Evolutionary conservation across 2,329 filamentous ascomycete genomes (phyloP), one percentile per base, ranked within the genome.

Genomic region (Akanthomyces lecanii): DNA sequence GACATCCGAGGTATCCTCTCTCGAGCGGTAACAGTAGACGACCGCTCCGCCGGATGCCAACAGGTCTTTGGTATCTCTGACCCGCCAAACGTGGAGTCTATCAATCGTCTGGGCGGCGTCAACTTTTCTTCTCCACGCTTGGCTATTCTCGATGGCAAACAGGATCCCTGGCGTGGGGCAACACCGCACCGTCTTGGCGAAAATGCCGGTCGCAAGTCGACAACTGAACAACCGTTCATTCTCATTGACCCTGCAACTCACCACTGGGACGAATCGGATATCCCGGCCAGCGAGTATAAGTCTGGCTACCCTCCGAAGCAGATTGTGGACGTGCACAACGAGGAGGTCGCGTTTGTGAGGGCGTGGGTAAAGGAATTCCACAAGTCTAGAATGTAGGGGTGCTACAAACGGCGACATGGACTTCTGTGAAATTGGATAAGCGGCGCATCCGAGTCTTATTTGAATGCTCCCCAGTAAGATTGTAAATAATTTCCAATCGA

Each of bases 31-130:
- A 83, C 87, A 65, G 69, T 92, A 0, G 79, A 86, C 2, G 91
- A 87, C 72, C 73, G 79, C 4, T 84, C 83, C 0, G 73, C 82
- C 4, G 78, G 87, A 67, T 96, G 91, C 77, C 78, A 80, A 0
- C 77, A 82, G 4, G 83, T 84, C 0, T 96, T 92, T 79, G 88
- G 89, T 75, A 86, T 93, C 70, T 85, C 82, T 0, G 73, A 77
- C 0, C 83, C 82, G 0, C 83, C 91, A 0, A 79, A 92, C 57
- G 76, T 88, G 0, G 80, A 85, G 1, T 79, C 79, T 0, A 86
- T 95, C 73, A 95, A 96, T 78, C 86, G 88, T 70, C 88, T 90
- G 66, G 92, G 92, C 48, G 89, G 86, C 11, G 89, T 86, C 73
- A 77, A 83, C 71, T 88, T 95, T 68, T 83, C 83, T 44, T 92